Conservation (phyloP, 2,329 filamentous ascomycete genomes). For the Dothistroma septosporum region DNA sequence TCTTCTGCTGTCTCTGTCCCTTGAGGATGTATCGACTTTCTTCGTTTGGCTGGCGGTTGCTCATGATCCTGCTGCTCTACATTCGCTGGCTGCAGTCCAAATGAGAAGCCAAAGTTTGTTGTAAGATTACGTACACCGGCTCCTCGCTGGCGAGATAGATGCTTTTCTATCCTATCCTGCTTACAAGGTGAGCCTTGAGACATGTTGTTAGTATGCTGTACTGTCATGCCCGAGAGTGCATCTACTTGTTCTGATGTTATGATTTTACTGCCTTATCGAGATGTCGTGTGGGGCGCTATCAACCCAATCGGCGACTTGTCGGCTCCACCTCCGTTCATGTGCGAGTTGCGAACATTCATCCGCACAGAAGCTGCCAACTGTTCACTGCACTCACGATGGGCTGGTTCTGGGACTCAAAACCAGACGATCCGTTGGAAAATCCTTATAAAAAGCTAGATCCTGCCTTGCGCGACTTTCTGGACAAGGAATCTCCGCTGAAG, state of each 20-base stretch:
- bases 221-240: background rate
- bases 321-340: background rate
- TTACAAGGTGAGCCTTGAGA: slow-evolving; percentile 27
- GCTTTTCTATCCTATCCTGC: slow-evolving; percentile 30
- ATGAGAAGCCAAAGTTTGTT: slow-evolving; percentile 31
- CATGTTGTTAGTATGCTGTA: slow-evolving; percentile 22
- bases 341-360: background rate
- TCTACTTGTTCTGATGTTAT: background rate
- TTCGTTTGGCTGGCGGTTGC: slow-evolving; percentile 25
- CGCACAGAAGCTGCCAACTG: slow-evolving; percentile 1
- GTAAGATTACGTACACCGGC: slow-evolving; percentile 29
- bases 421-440: slow-evolving; percentile 51
- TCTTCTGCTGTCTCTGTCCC: background rate
- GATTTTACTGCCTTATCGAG: background rate
- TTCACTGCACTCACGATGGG: slow-evolving; percentile 49
- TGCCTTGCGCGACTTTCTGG: slow-evolving; percentile 75
- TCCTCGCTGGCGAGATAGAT: slow-evolving; percentile 33
- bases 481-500: slow-evolving; percentile 74
- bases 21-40: slow-evolving; percentile 12
- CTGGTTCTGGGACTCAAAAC: slow-evolving; percentile 57
- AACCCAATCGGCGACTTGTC: background rate
- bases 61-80: slow-evolving; percentile 3
- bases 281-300: background rate
- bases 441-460: slow-evolving; percentile 75
- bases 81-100: slow-evolving; percentile 14